Evolutionary conservation across 805 yeast species (phyloP).

Genomic region (Cyberlindnera bimundalis): DNA sequence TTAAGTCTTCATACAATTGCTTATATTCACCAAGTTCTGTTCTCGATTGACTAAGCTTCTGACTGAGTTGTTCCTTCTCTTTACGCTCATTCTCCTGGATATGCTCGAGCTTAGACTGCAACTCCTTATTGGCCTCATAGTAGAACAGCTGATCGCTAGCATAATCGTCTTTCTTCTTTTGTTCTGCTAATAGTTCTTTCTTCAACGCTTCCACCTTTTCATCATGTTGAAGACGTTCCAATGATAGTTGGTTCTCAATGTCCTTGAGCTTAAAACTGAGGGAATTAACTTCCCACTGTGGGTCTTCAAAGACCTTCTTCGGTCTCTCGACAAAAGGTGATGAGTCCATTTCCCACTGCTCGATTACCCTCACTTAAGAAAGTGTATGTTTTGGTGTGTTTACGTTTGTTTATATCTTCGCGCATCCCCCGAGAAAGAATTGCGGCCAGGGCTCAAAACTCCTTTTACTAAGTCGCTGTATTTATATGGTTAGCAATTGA

Average conservation of each 20-base stretch:
- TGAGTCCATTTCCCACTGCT: constrained; percentile 18
- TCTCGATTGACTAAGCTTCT: constrained; percentile 18
- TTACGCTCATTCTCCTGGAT: constrained; percentile 24
- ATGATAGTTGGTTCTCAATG: constrained; percentile 37
- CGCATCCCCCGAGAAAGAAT: too few relatives aligned
- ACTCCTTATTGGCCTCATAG: constrained; percentile 33
- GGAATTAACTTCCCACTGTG: constrained; percentile 22
- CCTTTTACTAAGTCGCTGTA: constrained; percentile 11
- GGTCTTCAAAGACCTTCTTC: constrained; percentile 1
- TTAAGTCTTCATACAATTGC: constrained; percentile 9
- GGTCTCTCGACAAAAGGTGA: constrained; percentile 38
- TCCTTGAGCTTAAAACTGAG: constrained; percentile 37
- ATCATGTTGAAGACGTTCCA: constrained; percentile 32
- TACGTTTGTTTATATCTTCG: too few relatives aligned
- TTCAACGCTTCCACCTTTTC: constrained; percentile 29
- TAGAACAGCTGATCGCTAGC: constrained; percentile 35
- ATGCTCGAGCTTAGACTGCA: constrained; percentile 24
- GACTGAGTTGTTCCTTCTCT: constrained; percentile 26
- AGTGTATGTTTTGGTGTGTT: too few relatives aligned
- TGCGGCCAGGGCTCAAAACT: constrained; percentile 34
- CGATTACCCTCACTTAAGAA: constrained; percentile 27
- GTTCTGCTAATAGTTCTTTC: constrained; percentile 22
- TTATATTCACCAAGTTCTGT: constrained; percentile 16
- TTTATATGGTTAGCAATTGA: too few relatives aligned
- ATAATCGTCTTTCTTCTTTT: constrained; percentile 15